Evolutionary conservation across 1,284 basidiomycete genomes (phyloP), one percentile per base, ranked within the genome.

Genomic region (Fomes fomentarius): DNA sequence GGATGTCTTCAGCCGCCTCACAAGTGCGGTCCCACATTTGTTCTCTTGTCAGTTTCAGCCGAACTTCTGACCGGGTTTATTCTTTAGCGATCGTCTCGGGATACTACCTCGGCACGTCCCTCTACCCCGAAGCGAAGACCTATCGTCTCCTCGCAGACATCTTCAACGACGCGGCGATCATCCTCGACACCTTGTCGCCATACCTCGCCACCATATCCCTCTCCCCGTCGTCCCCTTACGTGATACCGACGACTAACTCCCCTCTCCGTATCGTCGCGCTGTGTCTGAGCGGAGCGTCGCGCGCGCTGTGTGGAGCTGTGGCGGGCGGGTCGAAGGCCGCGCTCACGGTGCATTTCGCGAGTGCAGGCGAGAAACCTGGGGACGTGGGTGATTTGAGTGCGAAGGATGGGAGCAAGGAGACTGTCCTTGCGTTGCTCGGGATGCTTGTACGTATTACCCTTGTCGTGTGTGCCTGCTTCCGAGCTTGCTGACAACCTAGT

Each of bases 101-200:
- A 0, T 85, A 85, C 65, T 73, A 76, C 47, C 71, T 86, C 31
- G 85, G 87, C 1, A 82, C 85, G 0, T 83, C 81, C 0, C 76
- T 89, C 3, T 82, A 77, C 33, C 83, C 86, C 12, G 86, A 89
- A 70, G 84, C 85, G 2, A 89, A 88, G 66, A 83, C 76, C 2
- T 89, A 85, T 60, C 80, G 86, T n/a, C 74, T 87, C 41, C 73
- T 87, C n/a, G 87, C 85, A 0, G 86, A 89, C 58, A 71, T 87
- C 15, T 72, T 85, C 56, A 88, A 87, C 52, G 86, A 89, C 58
- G 67, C 72, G 0, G 77, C 84, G 1, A 76, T 84, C 42, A 71
- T 85, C 10, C 69, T 85, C 21, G 85, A 87, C 55, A 80, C 80
- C 1, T 58, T 87, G 7, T 84, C 85, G 0, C 86, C 86, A 0